phyloP scores from a whole-genome alignment of 371 early-diverging fungal genomes.

The Actinomucor elegans region DNA sequence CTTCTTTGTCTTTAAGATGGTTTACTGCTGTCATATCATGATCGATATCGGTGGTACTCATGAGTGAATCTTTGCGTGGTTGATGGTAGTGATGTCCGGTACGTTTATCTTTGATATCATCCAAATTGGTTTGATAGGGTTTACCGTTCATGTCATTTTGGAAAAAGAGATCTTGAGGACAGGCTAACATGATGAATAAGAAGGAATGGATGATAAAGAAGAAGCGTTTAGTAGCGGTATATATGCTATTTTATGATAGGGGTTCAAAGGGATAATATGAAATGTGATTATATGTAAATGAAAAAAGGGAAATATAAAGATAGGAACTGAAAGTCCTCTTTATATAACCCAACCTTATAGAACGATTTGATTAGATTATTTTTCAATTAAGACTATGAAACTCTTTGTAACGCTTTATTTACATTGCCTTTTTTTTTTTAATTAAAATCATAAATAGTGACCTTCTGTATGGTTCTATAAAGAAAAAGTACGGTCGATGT shows the following conservation, averaged over 20 bases:
- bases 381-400: no score
- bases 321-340: neutral
- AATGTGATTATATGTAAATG: neutral
- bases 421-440: constrained; percentile 13
- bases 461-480: no score
- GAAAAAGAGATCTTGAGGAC: constrained; percentile 32
- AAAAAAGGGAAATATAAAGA: neutral
- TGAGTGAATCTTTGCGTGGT: constrained; percentile 25
- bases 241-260: no score
- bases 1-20: constrained; percentile 33
- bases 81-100: constrained; percentile 6
- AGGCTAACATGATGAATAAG: constrained; percentile 24
- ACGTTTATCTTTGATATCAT: constrained; percentile 12
- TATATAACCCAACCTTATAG: constrained; percentile 2
- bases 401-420: constrained; percentile 16
- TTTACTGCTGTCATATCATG: constrained; percentile 5
- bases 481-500: no score
- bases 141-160: constrained; percentile 14
- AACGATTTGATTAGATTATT: no score
- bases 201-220: neutral
- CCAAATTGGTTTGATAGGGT: no score
- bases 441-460: constrained; percentile 10
- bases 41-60: constrained; percentile 11
- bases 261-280: no score
- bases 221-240: no score